Conservation (phyloP, 2,329 filamentous ascomycete species). For the Pestalotiopsis sp. region DNA sequence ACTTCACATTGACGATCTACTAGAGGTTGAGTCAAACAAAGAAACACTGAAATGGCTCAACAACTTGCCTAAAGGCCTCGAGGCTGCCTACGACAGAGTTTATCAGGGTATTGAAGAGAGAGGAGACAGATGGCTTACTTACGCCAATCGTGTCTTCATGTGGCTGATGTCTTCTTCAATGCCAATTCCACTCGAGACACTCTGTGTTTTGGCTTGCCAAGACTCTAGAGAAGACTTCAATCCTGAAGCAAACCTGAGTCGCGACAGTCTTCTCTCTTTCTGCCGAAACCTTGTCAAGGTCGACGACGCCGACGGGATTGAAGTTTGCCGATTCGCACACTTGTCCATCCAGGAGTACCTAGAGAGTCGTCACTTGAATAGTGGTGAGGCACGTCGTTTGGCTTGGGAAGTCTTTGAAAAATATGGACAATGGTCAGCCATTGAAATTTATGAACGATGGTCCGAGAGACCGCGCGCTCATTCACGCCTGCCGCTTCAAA, state of each 20-base stretch:
- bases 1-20: not conserved
- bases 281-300: not conserved
- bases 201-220: not conserved
- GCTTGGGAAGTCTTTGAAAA: not conserved
- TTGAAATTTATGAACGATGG: too few species aligned
- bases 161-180: not conserved
- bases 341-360: not conserved
- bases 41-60: not conserved
- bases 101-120: not conserved
- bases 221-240: not conserved
- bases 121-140: not conserved
- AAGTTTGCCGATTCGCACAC: not conserved
- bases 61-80: not conserved
- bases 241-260: not conserved
- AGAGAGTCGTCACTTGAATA: not conserved
- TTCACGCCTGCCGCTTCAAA: too few species aligned
- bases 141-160: not conserved
- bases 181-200: not conserved
- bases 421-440: too few species aligned
- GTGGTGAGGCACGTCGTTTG: not conserved
- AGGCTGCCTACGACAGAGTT: not conserved
- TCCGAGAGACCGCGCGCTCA: too few species aligned
- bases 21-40: not conserved
- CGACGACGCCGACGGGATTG: not conserved
- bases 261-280: not conserved